Evolutionary conservation across 768 basidiomycete genomes (phyloP).

Genomic region (Amanita inopinata): DNA sequence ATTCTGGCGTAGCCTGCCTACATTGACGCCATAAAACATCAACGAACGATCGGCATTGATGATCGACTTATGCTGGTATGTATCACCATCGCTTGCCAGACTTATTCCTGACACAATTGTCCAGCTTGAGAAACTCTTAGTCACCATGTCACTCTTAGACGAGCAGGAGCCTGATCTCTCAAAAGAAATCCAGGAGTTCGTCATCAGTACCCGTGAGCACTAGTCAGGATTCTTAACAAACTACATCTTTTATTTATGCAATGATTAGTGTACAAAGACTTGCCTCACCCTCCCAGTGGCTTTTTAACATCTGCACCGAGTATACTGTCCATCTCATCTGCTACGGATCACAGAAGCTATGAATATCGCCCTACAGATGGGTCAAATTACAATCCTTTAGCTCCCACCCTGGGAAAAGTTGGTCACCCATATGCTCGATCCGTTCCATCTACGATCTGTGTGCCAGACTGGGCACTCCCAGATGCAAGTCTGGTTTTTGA

Average conservation of each 20-base stretch:
- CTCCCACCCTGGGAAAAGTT: slow-evolving; percentile 49
- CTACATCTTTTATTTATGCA: slow-evolving; percentile 13
- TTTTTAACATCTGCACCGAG: slow-evolving; percentile 27
- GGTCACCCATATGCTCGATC: slow-evolving; percentile 61
- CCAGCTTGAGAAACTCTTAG: slow-evolving; percentile 55
- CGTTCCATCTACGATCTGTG: slow-evolving; percentile 38
- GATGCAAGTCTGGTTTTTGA: slow-evolving; percentile 66
- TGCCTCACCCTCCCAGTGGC: slow-evolving; percentile 61
- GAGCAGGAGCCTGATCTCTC: slow-evolving; percentile 19
- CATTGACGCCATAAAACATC: slow-evolving; percentile 35
- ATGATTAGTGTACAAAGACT: slow-evolving; percentile 60
- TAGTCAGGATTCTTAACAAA: slow-evolving; percentile 5
- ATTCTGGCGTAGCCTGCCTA: slow-evolving; percentile 44
- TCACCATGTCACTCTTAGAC: slow-evolving; percentile 44
- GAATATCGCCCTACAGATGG: slow-evolving; percentile 53
- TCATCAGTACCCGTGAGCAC: slow-evolving; percentile 48
- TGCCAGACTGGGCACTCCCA: slow-evolving; percentile 41
- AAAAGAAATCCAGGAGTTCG: slow-evolving; percentile 33
- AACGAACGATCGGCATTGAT: slow-evolving; percentile 32
- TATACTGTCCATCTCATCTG: background rate
- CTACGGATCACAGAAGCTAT: slow-evolving; percentile 23
- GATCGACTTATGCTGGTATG: slow-evolving; percentile 55
- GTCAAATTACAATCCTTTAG: slow-evolving; percentile 45
- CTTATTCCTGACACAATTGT: slow-evolving; percentile 8
- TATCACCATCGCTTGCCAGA: slow-evolving; percentile 3